Evolutionary conservation across 805 yeast species (phyloP).

Genomic region (Zygotorulaspora florentina): DNA sequence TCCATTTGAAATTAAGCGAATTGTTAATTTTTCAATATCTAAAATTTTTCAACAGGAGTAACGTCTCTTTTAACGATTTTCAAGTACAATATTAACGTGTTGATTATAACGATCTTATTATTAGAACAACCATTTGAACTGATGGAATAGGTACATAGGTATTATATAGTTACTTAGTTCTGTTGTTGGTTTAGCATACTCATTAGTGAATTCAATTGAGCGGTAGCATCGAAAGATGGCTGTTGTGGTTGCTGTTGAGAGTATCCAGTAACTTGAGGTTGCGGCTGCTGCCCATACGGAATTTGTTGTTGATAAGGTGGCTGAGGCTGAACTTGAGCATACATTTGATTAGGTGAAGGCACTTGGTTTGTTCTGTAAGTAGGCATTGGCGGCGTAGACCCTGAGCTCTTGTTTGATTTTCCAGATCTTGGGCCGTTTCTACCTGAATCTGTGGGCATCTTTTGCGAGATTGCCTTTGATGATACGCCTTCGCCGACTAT

Average conservation of each 20-base stretch:
- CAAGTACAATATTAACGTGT: too few relatives aligned
- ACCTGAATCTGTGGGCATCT: slow-evolving; percentile 87
- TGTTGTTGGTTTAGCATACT: slow-evolving; percentile 41
- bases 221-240: slow-evolving; percentile 35
- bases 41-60: not conserved
- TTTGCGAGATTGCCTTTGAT: slow-evolving; percentile 83
- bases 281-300: slow-evolving; percentile 13
- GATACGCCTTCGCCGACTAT: slow-evolving; percentile 93
- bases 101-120: too few relatives aligned
- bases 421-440: slow-evolving; percentile 83
- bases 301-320: slow-evolving; percentile 18
- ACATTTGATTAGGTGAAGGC: slow-evolving; percentile 18
- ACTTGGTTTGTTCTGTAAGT: slow-evolving; percentile 16
- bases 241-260: slow-evolving; percentile 22
- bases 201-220: slow-evolving; percentile 41
- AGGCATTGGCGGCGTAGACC: slow-evolving; percentile 31
- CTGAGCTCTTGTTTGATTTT: slow-evolving; percentile 43
- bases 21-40: not conserved
- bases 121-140: too few relatives aligned
- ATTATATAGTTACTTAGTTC: slow-evolving; percentile 12
- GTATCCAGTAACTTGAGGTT: slow-evolving; percentile 12
- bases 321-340: slow-evolving; percentile 21
- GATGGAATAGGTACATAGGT: not conserved
- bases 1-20: not conserved
- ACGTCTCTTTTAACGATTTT: not conserved